phyloP scores from a whole-genome alignment of 2,329 filamentous ascomycete species.

The Escovopsis sp. region DNA sequence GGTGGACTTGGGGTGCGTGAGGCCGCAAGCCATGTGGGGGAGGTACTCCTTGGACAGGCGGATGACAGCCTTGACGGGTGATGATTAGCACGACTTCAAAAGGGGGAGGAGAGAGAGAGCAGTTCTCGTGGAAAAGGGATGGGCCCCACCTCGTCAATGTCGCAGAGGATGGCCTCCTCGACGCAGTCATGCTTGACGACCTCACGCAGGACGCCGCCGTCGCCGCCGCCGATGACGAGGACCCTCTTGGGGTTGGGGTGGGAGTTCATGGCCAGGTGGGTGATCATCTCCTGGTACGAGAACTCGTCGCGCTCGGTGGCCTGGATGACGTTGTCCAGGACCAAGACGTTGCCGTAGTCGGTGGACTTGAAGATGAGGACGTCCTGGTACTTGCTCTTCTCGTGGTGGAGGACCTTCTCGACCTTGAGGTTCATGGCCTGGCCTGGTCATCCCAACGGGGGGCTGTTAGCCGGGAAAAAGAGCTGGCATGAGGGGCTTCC shows the following conservation, averaged over 20 bases:
- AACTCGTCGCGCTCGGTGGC: conserved; percentile 98
- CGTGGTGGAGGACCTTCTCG: conserved; percentile 95
- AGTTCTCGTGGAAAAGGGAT: background rate
- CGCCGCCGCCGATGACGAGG: conserved; percentile 92
- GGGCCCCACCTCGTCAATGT: conserved; percentile 73
- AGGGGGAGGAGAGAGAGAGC: too few species aligned
- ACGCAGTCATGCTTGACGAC: conserved; percentile 98
- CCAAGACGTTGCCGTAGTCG: conserved; percentile 89
- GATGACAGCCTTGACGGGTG: conserved; percentile 66
- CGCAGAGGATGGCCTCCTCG: conserved; percentile 90
- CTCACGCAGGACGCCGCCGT: conserved; percentile 94
- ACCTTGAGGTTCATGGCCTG: conserved; percentile 98
- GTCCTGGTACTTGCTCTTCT: conserved; percentile 98
- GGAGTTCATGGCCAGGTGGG: conserved; percentile 94
- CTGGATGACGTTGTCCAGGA: conserved; percentile 98
- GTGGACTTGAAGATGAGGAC: conserved; percentile 97
- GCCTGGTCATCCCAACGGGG: conserved; percentile 29
- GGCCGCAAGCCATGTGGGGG: conserved; percentile 82
- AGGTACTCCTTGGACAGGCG: conserved; percentile 97
- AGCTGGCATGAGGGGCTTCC: too few species aligned
- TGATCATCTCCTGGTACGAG: conserved; percentile 99
- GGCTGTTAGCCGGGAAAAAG: background rate
- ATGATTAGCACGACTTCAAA: too few species aligned
- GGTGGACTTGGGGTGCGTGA: conserved; percentile 85
- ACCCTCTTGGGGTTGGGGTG: conserved; percentile 98